Evolutionary conservation across 2,329 filamentous ascomycete genomes (phyloP), one percentile per base, ranked within the genome.

Genomic region (Ophiostoma angusticollis): DNA sequence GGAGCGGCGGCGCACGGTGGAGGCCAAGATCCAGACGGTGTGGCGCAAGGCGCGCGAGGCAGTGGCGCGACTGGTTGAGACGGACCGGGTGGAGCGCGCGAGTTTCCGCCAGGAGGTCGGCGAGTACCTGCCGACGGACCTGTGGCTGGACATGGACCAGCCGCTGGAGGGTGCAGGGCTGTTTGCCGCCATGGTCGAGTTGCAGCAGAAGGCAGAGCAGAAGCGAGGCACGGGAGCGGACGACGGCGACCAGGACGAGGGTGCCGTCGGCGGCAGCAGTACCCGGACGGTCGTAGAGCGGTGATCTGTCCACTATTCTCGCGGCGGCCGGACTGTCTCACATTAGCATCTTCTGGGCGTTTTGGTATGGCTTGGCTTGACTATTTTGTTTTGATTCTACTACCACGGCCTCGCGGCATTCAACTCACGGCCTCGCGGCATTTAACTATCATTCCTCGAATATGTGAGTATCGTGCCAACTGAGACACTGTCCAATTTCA

Each of bases 111-210:
- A 78, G 21, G 81, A 93, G 31, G 79, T 91, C 11, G 87, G 86
- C 7, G 84, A 93, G 47, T 93, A 78, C 54, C 60, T 98, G 9
- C 91, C 91, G 0, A 78, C 80, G 0, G 86, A 95, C 55, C 74
- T 95, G 17, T 95, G 86, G 85, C 78, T 78, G 0, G 82, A 80
- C 1, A 72, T 91, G 57, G 72, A 71, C 46, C 68, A 63, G n/a
- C 69, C 65, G 19, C 72, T 72, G 48, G 65, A 58, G 43, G 65
- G 59, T 39, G 74, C 67, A 64, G 63, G 66, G 27, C 58, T 74
- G 3, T 43, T 47, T 29, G 31, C 28, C 5, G 25, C 40, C 7
- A 16, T 38, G 19, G 19, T 25, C 18, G 28, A 37, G 25, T 9
- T 18, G 28, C 38, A 25, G 6, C 21, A 14, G 31, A 9, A 16